Conservation (phyloP, 2,329 filamentous ascomycete species). For the Byssoonygena ceratinophila region DNA sequence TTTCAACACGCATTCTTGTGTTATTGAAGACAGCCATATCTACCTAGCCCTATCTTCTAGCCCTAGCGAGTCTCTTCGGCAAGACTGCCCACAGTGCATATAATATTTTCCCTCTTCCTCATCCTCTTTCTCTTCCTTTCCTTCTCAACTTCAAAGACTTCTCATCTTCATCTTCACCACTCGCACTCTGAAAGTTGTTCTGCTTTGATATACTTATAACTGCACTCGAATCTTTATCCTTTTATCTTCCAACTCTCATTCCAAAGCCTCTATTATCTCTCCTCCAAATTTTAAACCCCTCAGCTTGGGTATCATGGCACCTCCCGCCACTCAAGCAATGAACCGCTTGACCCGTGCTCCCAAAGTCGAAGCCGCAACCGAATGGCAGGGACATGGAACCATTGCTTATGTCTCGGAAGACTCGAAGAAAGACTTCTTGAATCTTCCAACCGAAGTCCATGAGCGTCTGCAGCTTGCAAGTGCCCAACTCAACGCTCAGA, state of each 20-base stretch:
- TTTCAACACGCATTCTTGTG: background rate
- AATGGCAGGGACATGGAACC: conserved; percentile 10
- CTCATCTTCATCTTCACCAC: background rate
- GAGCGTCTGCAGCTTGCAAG: conserved; percentile 13
- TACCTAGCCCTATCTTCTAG: background rate
- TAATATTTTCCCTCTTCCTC: background rate
- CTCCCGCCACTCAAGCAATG: background rate
- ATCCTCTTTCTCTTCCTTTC: background rate
- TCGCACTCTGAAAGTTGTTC: too few relatives aligned
- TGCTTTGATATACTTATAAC: too few relatives aligned
- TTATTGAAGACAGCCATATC: background rate
- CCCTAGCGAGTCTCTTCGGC: background rate
- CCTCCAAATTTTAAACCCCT: background rate
- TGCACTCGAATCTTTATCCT: too few relatives aligned
- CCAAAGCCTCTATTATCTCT: too few relatives aligned
- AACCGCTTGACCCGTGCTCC: background rate
- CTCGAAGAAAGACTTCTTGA: conserved; percentile 9
- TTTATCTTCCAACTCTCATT: too few relatives aligned
- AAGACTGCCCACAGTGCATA: background rate
- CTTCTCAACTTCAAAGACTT: background rate
- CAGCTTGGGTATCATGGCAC: background rate
- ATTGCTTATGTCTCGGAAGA: conserved; percentile 10
- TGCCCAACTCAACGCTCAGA: conserved; percentile 13
- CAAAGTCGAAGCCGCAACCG: background rate
- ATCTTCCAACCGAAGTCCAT: conserved; percentile 15